Conservation (phyloP, 257 asterid genomes). For the Gentiana macrophylla region DNA sequence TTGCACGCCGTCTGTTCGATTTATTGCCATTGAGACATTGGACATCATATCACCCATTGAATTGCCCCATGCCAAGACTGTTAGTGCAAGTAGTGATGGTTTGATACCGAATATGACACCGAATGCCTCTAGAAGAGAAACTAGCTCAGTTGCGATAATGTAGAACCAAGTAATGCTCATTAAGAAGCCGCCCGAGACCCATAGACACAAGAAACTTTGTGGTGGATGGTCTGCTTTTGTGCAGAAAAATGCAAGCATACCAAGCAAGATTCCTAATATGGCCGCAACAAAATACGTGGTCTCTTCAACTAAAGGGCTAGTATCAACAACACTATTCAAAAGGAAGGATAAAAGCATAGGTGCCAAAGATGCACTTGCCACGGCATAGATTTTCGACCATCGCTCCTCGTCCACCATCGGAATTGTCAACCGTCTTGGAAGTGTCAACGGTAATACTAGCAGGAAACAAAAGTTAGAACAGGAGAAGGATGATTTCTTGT, state of each 20-base stretch:
- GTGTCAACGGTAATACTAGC: constrained; percentile 47
- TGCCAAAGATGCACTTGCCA: constrained; percentile 47
- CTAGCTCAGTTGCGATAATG: constrained; percentile 69
- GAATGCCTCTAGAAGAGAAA: constrained; percentile 45
- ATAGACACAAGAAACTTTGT: constrained; percentile 30
- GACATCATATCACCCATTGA: constrained; percentile 84
- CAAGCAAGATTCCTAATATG: constrained; percentile 30
- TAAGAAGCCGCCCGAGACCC: constrained; percentile 70
- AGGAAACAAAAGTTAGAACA: constrained; percentile 37
- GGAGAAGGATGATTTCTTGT: constrained; percentile 16
- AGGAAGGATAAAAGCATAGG: constrained; percentile 50
- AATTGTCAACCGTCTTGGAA: constrained; percentile 57
- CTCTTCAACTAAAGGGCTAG: constrained; percentile 5
- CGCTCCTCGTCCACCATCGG: constrained; percentile 67
- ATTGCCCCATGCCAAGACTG: constrained; percentile 84
- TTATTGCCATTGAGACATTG: constrained; percentile 65
- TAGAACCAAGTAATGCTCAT: constrained; percentile 88
- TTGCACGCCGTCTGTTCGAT: constrained; percentile 54
- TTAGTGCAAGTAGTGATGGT: constrained; percentile 50
- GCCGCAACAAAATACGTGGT: constrained; percentile 22
- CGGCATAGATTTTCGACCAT: constrained; percentile 66
- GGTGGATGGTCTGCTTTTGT: constrained; percentile 49
- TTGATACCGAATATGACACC: constrained; percentile 48
- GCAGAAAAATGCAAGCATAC: constrained; percentile 33
- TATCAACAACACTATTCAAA: constrained; percentile 25